Base-by-base conservation (phyloP, 805 yeast genomes). In the Pichia scutulata region DNA sequence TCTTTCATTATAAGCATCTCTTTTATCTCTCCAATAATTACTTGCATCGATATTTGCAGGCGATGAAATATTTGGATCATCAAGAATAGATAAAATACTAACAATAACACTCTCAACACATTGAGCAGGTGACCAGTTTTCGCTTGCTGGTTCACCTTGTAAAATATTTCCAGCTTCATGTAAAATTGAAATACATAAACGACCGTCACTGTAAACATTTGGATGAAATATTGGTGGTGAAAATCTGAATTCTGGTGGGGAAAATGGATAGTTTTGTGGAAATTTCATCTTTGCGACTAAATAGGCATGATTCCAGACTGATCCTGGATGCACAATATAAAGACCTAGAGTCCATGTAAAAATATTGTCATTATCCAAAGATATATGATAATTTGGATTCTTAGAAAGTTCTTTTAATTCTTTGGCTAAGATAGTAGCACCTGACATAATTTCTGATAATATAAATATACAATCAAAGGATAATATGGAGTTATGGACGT, bases 41-140 rank as follows among this genome's bases (percentile, higher is more conserved):
- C 96, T 86, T 18, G 98, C 98, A 67, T 92, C 98, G 46, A 92
- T 90, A 67, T 92, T 92, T 7, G 98, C 98, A 7, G 98, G 97
- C 1, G 96, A 87, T 53, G 81, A 79, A 52, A 87, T 84, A 70
- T 92, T 92, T 48, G 98, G 98, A 66, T 92, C 97, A 62, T 89
- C 96, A 60, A 92, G 76, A 47, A 92, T 75, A 9, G 97, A 89
- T 19, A 92, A 86, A 56, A 92, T 90, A 33, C 96, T 86, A 49
- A 92, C 85, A 61, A 92, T 76, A 10, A 92, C 96, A 30, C 86
- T 75, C 69, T 92, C 97, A 10, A 89, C 97, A 23, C 93, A 84
- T 71, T 90, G 97, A 2, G 88, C 93, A 3, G 90, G 95, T 21
- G 86, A 80, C 97, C 97, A 89, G 19, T 95, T 89, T 70, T 90